phyloP scores from a whole-genome alignment of 2,329 filamentous ascomycete genomes.

The Raffaelea albimanens region DNA sequence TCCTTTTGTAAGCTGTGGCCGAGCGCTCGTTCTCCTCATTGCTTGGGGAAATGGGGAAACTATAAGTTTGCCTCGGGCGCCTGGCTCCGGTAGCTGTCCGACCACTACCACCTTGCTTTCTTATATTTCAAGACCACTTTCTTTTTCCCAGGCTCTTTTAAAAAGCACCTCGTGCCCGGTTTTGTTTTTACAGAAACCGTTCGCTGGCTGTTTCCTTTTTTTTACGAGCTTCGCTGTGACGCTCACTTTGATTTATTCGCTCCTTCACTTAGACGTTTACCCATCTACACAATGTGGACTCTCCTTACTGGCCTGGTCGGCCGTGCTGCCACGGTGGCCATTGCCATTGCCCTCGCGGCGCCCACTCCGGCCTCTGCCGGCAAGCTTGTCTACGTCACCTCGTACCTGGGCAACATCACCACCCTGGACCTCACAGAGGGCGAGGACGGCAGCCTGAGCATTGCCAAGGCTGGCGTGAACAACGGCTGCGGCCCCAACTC shows the following conservation, averaged over 20 bases:
- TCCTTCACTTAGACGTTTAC: neutral
- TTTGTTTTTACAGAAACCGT: too few species aligned
- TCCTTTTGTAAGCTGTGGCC: too few species aligned
- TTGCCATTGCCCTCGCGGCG: conserved; percentile 13
- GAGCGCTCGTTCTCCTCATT: too few species aligned
- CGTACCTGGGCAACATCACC: conserved; percentile 37
- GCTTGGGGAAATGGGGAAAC: too few species aligned
- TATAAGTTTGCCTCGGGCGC: too few species aligned
- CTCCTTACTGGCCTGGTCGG: conserved; percentile 7
- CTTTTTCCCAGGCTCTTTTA: too few species aligned
- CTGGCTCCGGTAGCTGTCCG: too few species aligned
- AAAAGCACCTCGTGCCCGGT: too few species aligned
- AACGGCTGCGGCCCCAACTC: conserved; percentile 43
- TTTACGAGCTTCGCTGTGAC: too few species aligned
- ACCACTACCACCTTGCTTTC: too few species aligned
- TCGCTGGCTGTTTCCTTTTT: too few species aligned
- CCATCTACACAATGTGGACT: neutral
- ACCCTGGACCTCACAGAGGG: conserved; percentile 32
- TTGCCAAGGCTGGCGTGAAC: conserved; percentile 32
- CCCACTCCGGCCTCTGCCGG: conserved; percentile 22
- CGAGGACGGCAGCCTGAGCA: conserved; percentile 14
- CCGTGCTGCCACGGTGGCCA: conserved; percentile 2
- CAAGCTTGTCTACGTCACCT: conserved; percentile 37
- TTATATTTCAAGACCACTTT: too few species aligned
- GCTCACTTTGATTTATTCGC: neutral